Evolutionary conservation across 2,329 filamentous ascomycete species (phyloP), one percentile per base, ranked within the genome.

Genomic region (Exserohilum turcica): DNA sequence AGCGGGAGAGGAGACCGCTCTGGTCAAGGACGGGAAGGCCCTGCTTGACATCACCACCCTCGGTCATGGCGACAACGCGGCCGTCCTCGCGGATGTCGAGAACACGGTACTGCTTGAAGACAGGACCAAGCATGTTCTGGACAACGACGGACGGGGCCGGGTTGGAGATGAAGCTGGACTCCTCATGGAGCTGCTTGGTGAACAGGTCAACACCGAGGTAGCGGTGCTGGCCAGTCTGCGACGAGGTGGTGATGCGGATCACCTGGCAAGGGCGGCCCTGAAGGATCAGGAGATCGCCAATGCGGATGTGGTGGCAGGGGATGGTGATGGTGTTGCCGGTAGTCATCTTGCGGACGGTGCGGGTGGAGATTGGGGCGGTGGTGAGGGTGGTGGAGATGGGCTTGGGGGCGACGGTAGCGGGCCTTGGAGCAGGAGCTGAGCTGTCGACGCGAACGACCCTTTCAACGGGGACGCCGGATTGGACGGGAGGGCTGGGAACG

Each of bases 61-160:
- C 94, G 76, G 94, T 99, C 92, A 99, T 97, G 83, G 92, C 92
- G 65, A 95, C 91, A 74, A 99, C 78, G 67, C 80, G 79, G 73
- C 84, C 83, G 71, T 87, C 92, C 65, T 96, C 90, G 78, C 92
- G 88, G 78, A 99, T 89, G 83, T 99, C 94, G 60, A 99, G 89
- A 76, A 99, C 93, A 74, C 94, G 92, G 89, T 99, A 99, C 86
- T 97, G 94, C 91, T 97, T 97, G 91, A 97, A 97, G 82, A 97
- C 87, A 62, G 94, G 94, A 71, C 93, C 94, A 66, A 96, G 90
- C 92, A 99, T 97, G 82, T 93, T 97, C 89, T 99, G 94, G 73
- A 99, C 93, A 62, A 97, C 87, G 57, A 99, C 94, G 68, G 91
- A 96, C 68, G 93, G 93, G 65, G 90, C 91, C 64, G 94, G 94